These are phyloP conservation scores for Elsinoe arachidis DNA, from an alignment of 2,329 filamentous ascomycete genomes.

Conservation along the genomic window DNA sequence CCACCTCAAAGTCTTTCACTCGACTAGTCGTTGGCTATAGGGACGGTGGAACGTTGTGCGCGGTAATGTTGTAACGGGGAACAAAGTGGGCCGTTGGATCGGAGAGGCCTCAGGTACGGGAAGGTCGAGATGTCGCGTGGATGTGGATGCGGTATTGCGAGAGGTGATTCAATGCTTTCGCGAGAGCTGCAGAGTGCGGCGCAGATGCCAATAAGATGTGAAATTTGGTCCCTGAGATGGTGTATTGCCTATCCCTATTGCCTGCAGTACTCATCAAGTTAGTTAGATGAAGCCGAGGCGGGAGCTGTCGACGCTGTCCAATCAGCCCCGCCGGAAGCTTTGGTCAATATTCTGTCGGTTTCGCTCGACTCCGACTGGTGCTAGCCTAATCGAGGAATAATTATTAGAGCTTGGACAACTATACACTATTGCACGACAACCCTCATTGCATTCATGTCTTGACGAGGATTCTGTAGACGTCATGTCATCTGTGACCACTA, in stretches of 20 bases:
- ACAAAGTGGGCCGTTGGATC: slow-evolving; percentile 10
- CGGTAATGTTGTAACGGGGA: slow-evolving; percentile 10
- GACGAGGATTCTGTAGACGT: too few species aligned
- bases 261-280: neutral
- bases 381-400: too few species aligned
- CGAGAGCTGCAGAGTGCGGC: neutral
- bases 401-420: too few species aligned
- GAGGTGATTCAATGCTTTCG: neutral
- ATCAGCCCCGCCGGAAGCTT: too few species aligned
- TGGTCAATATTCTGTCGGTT: too few species aligned
- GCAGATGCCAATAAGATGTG: neutral
- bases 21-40: slow-evolving; percentile 14
- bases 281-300: neutral
- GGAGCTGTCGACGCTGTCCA: too few species aligned
- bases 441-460: too few species aligned
- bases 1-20: slow-evolving; percentile 5
- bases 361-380: too few species aligned
- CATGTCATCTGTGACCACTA: too few species aligned
- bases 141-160: neutral
- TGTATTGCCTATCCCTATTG: neutral
- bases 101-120: slow-evolving; percentile 8
- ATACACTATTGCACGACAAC: too few species aligned
- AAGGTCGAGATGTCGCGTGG: neutral
- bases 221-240: slow-evolving; percentile 7
- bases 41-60: slow-evolving; percentile 13